Evolutionary conservation across 257 asterid genomes (phyloP).

Genomic region (Lycium ferocissimum): DNA sequence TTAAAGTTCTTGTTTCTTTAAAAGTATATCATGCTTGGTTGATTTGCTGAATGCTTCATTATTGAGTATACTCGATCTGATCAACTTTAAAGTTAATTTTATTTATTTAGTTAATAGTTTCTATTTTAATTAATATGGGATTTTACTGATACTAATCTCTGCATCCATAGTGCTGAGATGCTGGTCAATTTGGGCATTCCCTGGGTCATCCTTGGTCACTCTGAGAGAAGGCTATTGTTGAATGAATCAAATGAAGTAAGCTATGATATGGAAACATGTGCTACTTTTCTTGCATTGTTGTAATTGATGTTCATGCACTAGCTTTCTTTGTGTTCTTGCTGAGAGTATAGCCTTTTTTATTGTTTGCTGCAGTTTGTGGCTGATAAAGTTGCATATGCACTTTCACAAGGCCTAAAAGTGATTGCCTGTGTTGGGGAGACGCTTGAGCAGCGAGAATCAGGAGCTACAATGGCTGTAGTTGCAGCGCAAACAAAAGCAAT

Average conservation of each 20-base stretch:
- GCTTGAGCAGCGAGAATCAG: slow-evolving; percentile 95
- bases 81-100: background rate
- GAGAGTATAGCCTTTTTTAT: background rate
- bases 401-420: slow-evolving; percentile 88
- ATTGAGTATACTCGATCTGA: background rate
- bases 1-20: background rate
- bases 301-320: background rate
- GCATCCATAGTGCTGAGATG: slow-evolving; percentile 50
- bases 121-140: background rate
- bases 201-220: slow-evolving; percentile 61
- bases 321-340: background rate
- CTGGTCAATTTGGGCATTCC: slow-evolving; percentile 50
- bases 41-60: background rate
- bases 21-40: background rate
- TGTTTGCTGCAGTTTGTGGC: slow-evolving; percentile 73
- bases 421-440: slow-evolving; percentile 99
- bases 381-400: slow-evolving; percentile 94
- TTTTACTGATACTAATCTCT: background rate
- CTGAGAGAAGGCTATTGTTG: slow-evolving; percentile 53
- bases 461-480: slow-evolving; percentile 86
- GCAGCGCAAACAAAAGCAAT: slow-evolving; percentile 96
- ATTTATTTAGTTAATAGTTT: background rate
- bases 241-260: slow-evolving; percentile 53
- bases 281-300: background rate
- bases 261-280: slow-evolving; percentile 23